Conservation (phyloP, 495 filamentous ascomycete species). For the Penicillium ucsense region DNA sequence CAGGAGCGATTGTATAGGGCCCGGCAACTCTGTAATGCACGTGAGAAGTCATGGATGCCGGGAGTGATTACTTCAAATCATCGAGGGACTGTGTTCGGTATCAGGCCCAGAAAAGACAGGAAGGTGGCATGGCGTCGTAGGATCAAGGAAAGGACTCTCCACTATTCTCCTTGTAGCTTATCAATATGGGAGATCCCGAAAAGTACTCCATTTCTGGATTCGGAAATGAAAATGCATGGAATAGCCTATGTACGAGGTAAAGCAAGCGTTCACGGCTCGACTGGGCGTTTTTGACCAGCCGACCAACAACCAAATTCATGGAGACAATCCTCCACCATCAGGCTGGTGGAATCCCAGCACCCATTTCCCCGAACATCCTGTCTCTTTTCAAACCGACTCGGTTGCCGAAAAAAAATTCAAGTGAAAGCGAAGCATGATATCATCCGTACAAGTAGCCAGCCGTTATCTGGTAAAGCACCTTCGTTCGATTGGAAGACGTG, state of each 20-base stretch:
- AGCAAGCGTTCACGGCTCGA: slow-evolving; percentile 13
- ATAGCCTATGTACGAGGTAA: slow-evolving; percentile 24
- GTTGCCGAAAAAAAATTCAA: slow-evolving; percentile 26
- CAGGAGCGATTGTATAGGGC: no score
- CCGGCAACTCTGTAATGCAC: no score
- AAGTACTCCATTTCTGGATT: slow-evolving; percentile 18
- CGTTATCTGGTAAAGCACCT: slow-evolving; percentile 17
- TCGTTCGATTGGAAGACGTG: slow-evolving; percentile 20
- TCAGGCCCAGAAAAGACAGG: no score
- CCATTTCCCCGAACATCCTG: slow-evolving; percentile 12
- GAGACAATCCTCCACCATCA: slow-evolving; percentile 17
- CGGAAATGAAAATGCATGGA: slow-evolving; percentile 18
- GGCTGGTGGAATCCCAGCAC: slow-evolving; percentile 11
- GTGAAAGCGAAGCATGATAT: slow-evolving; percentile 26
- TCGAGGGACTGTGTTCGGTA: no score
- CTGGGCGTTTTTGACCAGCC: slow-evolving; percentile 5
- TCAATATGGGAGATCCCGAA: not conserved
- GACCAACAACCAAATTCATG: slow-evolving; percentile 5
- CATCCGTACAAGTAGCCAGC: slow-evolving; percentile 28
- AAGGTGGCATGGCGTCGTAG: no score
- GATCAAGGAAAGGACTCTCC: no score
- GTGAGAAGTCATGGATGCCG: no score
- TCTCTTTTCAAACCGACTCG: slow-evolving; percentile 16
- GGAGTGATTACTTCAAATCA: no score
- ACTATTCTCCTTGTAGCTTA: no score